Base-by-base conservation (phyloP, 2,329 filamentous ascomycete species). In the Sordariomycetes sp. region DNA sequence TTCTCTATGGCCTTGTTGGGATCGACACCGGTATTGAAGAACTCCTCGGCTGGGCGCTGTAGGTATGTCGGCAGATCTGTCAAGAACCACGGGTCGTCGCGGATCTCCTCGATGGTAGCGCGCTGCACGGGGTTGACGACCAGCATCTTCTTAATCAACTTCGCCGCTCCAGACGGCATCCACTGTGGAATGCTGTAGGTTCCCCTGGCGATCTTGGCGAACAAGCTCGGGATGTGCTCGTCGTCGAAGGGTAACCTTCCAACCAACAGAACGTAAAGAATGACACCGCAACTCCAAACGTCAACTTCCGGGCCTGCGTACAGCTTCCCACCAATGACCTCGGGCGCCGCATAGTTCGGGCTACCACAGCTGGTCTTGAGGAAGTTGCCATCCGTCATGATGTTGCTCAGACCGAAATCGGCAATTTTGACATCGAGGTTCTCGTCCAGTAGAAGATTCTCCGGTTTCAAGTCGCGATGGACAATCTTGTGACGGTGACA, bases 371-470 rank as follows among this genome's bases (percentile, higher is more conserved):
- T 96, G 2, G 92, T 98, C 65, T 95, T 96, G 50, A 98, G 75
- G 55, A 98, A 98, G 57, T 98, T 98, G 18, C 92, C 92, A 55
- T 98, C 92, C 0, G 92, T 96, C 92, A 98, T 98, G 63, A 98
- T 98, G 56, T 98, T 98, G 66, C 90, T 96, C 37, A 98, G 70
- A 38, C 92, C 92, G 47, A 98, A 98, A 61, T 98, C 92, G 49
- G 92, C 92, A 63, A 98, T 98, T 67, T 98, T 98, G 61, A 98
- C 90, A 50, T 98, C 95, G 53, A 94, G 81, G 39, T 93, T 82
- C 44, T 93, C 86, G 61, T 98, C 92, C 33, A 98, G 78, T 28
- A 98, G 74, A 32, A 98, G 65, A 54, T 98, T 98, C 67, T 98
- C 92, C 8, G 92, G 92, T 59, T 98, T 98, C 42, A 98, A 65